These are phyloP conservation scores for Globisporangium radiosum DNA, from an alignment of 352 stramenopile species.

Conservation along the genomic window DNA sequence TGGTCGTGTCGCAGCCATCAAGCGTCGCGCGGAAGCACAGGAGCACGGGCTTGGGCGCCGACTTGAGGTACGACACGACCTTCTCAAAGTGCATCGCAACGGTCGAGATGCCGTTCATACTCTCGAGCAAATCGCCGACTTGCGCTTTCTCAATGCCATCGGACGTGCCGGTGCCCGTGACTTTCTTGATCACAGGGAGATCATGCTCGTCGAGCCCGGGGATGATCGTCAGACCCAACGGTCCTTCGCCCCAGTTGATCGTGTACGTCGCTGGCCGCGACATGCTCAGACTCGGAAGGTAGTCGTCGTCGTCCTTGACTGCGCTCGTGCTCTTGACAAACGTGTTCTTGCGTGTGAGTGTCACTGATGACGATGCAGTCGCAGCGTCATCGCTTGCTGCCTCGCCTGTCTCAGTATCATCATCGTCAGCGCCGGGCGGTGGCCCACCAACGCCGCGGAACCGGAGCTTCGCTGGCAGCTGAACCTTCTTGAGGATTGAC, in stretches of 20 bases:
- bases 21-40: slow-evolving; percentile 53
- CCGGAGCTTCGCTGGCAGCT: slow-evolving; percentile 73
- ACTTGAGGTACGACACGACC: slow-evolving; percentile 78
- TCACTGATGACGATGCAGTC: slow-evolving; percentile 13
- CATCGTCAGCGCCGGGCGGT: slow-evolving; percentile 12
- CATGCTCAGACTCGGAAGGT: slow-evolving; percentile 36
- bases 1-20: slow-evolving; percentile 18
- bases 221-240: slow-evolving; percentile 81
- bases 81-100: slow-evolving; percentile 74
- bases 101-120: slow-evolving; percentile 71
- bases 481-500: slow-evolving; percentile 87
- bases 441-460: slow-evolving; percentile 78
- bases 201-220: slow-evolving; percentile 70
- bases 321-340: slow-evolving; percentile 14
- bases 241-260: slow-evolving; percentile 77
- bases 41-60: slow-evolving; percentile 68
- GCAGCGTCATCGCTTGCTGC: slow-evolving; percentile 11
- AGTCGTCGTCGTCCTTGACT: slow-evolving; percentile 12
- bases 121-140: slow-evolving; percentile 75
- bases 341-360: not conserved
- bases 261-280: slow-evolving; percentile 58
- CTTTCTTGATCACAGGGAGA: slow-evolving; percentile 83
- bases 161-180: slow-evolving; percentile 77
- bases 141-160: slow-evolving; percentile 77
- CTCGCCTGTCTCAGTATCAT: not conserved